phyloP scores from a whole-genome alignment of 768 basidiomycete genomes.

The Panellus pusillus region DNA sequence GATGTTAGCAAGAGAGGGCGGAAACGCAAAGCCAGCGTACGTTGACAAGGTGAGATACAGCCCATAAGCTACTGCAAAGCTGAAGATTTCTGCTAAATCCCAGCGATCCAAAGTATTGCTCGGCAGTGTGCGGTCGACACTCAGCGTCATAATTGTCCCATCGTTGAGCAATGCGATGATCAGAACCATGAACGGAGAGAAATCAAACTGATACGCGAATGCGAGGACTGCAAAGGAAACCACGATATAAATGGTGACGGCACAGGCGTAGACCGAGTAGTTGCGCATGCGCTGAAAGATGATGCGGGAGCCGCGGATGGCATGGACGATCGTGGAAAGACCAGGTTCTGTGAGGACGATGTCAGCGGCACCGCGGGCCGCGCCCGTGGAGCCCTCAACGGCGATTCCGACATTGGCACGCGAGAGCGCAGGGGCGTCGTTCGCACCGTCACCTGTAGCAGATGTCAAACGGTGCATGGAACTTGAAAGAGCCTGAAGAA shows the following conservation, averaged over 20 bases:
- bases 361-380: conserved; percentile 96
- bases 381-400: conserved; percentile 97
- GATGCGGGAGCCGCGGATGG: conserved; percentile 95
- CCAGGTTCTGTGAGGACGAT: conserved; percentile 98
- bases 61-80: conserved; percentile 94
- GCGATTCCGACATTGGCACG: conserved; percentile 99
- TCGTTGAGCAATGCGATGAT: conserved; percentile 97
- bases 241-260: conserved; percentile 97
- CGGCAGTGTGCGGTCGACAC: conserved; percentile 92
- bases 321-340: conserved; percentile 98
- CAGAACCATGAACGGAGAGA: conserved; percentile 99
- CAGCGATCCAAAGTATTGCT: conserved; percentile 91
- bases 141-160: conserved; percentile 98
- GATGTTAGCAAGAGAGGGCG: conserved; percentile 15
- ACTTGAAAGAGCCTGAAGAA: too few relatives aligned
- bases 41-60: conserved; percentile 90
- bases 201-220: conserved; percentile 95
- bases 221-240: conserved; percentile 95
- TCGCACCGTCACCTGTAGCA: conserved; percentile 76
- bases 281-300: conserved; percentile 99
- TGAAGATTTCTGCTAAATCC: conserved; percentile 96
- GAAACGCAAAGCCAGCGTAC: conserved; percentile 41
- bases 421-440: conserved; percentile 95
- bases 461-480: neutral
- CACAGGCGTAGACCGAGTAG: conserved; percentile 95